phyloP scores from a whole-genome alignment of 1,284 basidiomycete species.

The Puccinia hordei region DNA sequence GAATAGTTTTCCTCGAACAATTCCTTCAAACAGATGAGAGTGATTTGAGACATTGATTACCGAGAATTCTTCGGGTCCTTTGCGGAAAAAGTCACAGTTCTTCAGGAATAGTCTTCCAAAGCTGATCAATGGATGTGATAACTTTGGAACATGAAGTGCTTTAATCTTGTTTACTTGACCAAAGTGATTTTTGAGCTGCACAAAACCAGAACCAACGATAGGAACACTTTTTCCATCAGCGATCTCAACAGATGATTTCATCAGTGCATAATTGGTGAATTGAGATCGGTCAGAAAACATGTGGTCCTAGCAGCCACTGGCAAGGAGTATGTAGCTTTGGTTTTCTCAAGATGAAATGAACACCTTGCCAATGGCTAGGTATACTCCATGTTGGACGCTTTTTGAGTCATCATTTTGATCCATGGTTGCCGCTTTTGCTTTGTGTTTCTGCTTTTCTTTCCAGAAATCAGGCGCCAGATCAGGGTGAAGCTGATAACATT shows the following conservation, averaged over 20 bases:
- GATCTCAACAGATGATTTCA: background rate
- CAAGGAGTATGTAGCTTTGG: background rate
- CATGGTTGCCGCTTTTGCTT: background rate
- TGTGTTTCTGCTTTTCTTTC: background rate
- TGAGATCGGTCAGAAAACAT: conserved; percentile 23
- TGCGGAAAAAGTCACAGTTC: background rate
- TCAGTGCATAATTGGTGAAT: background rate
- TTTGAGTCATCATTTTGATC: too few relatives aligned
- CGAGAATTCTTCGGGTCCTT: background rate
- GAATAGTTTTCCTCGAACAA: background rate
- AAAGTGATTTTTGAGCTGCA: background rate
- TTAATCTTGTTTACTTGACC: background rate
- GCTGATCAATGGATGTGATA: too few relatives aligned
- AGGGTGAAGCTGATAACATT: too few relatives aligned
- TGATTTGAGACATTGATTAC: background rate
- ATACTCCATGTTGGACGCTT: background rate
- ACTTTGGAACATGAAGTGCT: conserved; percentile 10
- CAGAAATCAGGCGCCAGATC: background rate
- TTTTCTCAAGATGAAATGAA: background rate
- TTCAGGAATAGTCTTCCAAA: conserved; percentile 20
- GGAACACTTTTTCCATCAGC: background rate
- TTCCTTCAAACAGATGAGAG: background rate
- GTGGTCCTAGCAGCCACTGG: conserved; percentile 33
- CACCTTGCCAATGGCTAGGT: background rate
- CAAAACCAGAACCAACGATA: background rate